Conservation (phyloP, 495 filamentous ascomycete genomes). For the Daldinia grandis region DNA sequence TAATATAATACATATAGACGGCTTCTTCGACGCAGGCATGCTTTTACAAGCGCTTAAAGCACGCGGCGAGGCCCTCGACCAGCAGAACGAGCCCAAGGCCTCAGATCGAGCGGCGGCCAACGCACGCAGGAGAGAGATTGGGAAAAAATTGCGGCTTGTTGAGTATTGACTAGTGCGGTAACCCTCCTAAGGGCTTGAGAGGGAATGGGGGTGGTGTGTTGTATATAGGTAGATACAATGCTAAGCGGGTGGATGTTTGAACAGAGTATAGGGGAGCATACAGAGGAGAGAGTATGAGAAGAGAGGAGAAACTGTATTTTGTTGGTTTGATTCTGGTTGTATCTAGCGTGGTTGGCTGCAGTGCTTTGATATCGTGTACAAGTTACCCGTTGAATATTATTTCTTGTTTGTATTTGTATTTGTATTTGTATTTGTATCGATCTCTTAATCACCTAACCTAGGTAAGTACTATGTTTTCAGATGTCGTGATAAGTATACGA, state of each 20-base stretch:
- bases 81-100: conserved; percentile 52
- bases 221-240: not conserved
- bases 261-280: too few relatives aligned
- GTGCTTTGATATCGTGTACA: not conserved
- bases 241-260: not conserved
- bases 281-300: not conserved
- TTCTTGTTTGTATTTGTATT: not conserved
- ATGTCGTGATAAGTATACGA: too few relatives aligned
- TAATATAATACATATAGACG: conserved; percentile 64
- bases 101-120: conserved; percentile 58
- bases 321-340: not conserved
- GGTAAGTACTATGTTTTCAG: too few relatives aligned
- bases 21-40: conserved; percentile 97
- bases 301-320: not conserved
- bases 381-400: not conserved
- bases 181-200: not conserved
- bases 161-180: conserved; percentile 65
- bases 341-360: not conserved
- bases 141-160: conserved; percentile 78
- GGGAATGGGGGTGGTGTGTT: not conserved
- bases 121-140: conserved; percentile 70
- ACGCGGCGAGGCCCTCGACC: conserved; percentile 52
- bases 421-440: not conserved
- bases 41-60: conserved; percentile 85
- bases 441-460: too few relatives aligned